Conservation (phyloP, 2,329 filamentous ascomycete species). For the Sclerotinia borealis region DNA sequence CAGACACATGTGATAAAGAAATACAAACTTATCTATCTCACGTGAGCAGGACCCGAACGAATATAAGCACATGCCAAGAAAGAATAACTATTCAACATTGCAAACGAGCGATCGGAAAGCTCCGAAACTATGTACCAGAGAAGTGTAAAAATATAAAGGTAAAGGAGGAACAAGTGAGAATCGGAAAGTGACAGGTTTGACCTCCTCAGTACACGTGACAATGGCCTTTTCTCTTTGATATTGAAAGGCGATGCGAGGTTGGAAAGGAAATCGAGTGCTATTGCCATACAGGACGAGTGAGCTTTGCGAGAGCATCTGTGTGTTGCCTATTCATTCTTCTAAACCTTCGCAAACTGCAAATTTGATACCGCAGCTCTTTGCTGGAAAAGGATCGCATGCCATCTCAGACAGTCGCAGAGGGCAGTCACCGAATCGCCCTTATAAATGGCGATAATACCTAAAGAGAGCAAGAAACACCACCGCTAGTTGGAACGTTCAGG, state of each 20-base stretch:
- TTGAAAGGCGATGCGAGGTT: background rate
- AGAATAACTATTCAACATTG: background rate
- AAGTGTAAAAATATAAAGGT: background rate
- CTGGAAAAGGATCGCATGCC: too few relatives aligned
- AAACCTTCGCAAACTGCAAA: too few relatives aligned
- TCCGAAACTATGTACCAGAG: background rate
- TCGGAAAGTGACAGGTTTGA: background rate
- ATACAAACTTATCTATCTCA: background rate
- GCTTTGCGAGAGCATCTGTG: background rate
- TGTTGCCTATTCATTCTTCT: too few relatives aligned
- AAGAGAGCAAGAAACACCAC: slow-evolving; percentile 14
- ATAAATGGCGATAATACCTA: too few relatives aligned
- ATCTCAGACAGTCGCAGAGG: too few relatives aligned
- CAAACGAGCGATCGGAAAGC: background rate
- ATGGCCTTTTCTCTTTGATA: background rate
- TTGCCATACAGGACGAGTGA: background rate
- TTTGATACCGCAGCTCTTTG: too few relatives aligned
- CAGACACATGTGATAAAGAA: background rate
- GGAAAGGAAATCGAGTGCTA: too few relatives aligned
- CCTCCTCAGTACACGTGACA: background rate
- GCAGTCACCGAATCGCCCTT: too few relatives aligned
- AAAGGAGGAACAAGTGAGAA: background rate
- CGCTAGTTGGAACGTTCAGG: slow-evolving; percentile 31
- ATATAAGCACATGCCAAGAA: background rate
- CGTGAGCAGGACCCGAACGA: background rate